phyloP scores from a whole-genome alignment of 176 grass and related monocot species.

The Carex parvula region DNA sequence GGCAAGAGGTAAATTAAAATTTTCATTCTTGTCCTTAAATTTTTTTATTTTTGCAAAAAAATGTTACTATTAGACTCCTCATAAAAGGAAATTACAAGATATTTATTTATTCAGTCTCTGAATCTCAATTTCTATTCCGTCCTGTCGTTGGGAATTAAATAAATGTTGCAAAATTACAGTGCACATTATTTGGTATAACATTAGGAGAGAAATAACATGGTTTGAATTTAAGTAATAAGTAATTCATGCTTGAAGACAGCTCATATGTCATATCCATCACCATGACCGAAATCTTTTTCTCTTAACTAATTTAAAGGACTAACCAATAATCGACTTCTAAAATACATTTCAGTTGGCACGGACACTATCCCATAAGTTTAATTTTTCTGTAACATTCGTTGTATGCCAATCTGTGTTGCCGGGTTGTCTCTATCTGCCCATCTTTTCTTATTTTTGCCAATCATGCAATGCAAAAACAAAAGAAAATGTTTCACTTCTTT shows the following conservation, averaged over 20 bases:
- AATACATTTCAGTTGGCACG: constrained; percentile 5
- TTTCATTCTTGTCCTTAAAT: too few relatives aligned
- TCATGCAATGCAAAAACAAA: neutral
- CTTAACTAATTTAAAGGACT: constrained; percentile 12
- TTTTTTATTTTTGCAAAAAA: too few relatives aligned
- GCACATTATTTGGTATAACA: neutral
- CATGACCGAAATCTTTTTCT: constrained; percentile 13
- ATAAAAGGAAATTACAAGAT: too few relatives aligned
- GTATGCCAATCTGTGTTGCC: neutral
- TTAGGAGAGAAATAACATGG: neutral
- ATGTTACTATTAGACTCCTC: too few relatives aligned
- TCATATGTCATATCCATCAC: neutral
- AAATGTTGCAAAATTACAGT: neutral
- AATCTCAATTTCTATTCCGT: neutral
- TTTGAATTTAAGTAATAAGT: neutral
- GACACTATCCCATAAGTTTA: neutral
- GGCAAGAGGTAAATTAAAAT: too few relatives aligned
- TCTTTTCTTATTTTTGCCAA: neutral
- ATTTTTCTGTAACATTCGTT: neutral
- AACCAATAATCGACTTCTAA: constrained; percentile 2
- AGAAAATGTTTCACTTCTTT: neutral
- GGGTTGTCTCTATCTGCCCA: neutral
- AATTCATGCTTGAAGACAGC: constrained; percentile 16
- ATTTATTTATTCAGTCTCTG: too few relatives aligned
- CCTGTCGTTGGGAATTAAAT: neutral